Evolutionary conservation across 805 yeast species (phyloP).

Genomic region (Tetrapisispora iriomotensis): DNA sequence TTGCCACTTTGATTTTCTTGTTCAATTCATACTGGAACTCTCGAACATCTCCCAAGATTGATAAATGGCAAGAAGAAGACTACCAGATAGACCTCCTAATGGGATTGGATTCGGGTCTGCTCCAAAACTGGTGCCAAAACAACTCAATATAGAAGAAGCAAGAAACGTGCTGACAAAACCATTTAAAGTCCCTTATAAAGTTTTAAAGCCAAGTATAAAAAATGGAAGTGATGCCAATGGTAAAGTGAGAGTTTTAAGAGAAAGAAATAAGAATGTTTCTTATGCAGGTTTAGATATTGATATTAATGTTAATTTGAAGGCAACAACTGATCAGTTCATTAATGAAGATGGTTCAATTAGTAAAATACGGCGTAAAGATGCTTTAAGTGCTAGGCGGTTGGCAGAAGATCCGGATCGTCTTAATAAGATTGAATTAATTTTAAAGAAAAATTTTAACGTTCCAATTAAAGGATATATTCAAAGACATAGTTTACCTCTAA

Average conservation of each 20-base stretch:
- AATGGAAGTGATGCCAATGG: background rate
- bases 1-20: too few relatives aligned
- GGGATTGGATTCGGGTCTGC: constrained; percentile 65
- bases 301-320: constrained; percentile 10
- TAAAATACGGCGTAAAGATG: constrained; percentile 40
- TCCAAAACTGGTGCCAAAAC: constrained; percentile 44
- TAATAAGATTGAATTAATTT: constrained; percentile 32
- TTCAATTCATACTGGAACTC: too few relatives aligned
- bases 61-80: constrained; percentile 31
- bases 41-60: background rate
- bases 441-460: constrained; percentile 44
- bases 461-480: constrained; percentile 42
- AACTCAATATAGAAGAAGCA: constrained; percentile 45
- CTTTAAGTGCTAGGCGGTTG: constrained; percentile 48
- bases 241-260: constrained; percentile 11
- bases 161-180: constrained; percentile 49
- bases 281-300: constrained; percentile 33
- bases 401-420: constrained; percentile 30
- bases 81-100: constrained; percentile 36
- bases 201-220: constrained; percentile 3
- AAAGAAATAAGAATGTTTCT: constrained; percentile 29
- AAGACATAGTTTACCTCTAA: constrained; percentile 52
- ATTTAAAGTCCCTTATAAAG: constrained; percentile 52
- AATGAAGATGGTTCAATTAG: constrained; percentile 25
- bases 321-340: constrained; percentile 15